Conservation (phyloP, 495 filamentous ascomycete species). For the Aspergillus bridgeri region DNA sequence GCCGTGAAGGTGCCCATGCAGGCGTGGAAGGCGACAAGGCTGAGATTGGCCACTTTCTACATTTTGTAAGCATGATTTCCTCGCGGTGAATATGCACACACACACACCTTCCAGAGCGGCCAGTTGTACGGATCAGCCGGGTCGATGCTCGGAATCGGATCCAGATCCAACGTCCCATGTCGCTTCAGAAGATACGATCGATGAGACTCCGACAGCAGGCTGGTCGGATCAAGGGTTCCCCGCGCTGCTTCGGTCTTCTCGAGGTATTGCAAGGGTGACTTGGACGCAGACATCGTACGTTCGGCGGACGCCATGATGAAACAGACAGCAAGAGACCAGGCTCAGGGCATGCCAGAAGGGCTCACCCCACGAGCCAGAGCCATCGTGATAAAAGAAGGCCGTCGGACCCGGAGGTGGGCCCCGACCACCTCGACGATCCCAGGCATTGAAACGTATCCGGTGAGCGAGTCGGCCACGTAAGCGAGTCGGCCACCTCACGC, state of each 20-base stretch:
- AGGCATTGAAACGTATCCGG: too few species aligned
- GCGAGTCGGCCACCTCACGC: too few species aligned
- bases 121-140: slow-evolving; percentile 55
- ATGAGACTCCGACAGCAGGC: slow-evolving; percentile 32
- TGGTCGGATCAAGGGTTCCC: slow-evolving; percentile 9
- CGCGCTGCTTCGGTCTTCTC: slow-evolving; percentile 24
- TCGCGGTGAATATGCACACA: neutral
- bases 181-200: slow-evolving; percentile 46
- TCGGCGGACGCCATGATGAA: neutral
- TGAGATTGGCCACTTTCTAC: slow-evolving; percentile 51
- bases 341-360: neutral
- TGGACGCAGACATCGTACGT: neutral
- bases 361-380: neutral
- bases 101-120: slow-evolving; percentile 48
- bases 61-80: neutral
- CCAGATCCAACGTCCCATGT: slow-evolving; percentile 52
- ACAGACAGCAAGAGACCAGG: neutral
- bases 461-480: too few species aligned
- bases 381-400: neutral
- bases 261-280: slow-evolving; percentile 19
- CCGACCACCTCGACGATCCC: neutral
- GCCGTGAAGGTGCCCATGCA: slow-evolving; percentile 57
- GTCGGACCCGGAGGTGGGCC: neutral
- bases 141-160: slow-evolving; percentile 48
- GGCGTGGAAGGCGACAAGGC: slow-evolving; percentile 54